Evolutionary conservation across 257 asterid genomes (phyloP).

Genomic region (Avicennia marina): DNA sequence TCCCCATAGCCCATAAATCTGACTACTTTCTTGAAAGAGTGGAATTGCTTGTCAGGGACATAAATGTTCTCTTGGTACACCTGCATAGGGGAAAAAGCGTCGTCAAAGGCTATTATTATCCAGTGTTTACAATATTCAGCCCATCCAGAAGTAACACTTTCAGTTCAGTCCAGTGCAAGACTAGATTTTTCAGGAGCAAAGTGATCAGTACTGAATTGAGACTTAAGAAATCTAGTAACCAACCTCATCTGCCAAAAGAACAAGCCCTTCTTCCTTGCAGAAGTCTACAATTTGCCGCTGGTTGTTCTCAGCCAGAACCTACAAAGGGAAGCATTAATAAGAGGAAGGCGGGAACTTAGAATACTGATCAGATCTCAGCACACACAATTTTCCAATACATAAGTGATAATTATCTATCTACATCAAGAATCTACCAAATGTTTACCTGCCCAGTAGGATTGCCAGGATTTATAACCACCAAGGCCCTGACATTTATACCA

Average conservation of each 20-base stretch:
- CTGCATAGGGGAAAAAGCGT: constrained; percentile 12
- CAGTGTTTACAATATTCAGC: too few species aligned
- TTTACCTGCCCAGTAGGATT: constrained; percentile 98
- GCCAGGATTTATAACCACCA: constrained; percentile 98
- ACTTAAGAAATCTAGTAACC: too few species aligned
- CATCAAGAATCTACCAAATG: too few species aligned
- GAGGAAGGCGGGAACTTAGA: not conserved
- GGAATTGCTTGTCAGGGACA: constrained; percentile 88
- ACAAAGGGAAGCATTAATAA: constrained; percentile 6
- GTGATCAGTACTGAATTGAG: not conserved
- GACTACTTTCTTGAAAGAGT: constrained; percentile 63
- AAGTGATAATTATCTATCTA: too few species aligned
- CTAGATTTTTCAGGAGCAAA: not conserved
- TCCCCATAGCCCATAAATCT: constrained; percentile 13
- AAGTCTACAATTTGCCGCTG: constrained; percentile 80
- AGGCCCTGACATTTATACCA: constrained; percentile 70
- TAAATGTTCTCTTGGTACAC: constrained; percentile 13
- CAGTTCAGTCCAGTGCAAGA: too few species aligned
- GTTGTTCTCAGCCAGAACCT: constrained; percentile 49
- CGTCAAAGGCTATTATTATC: too few species aligned
- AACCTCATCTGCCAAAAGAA: constrained; percentile 98
- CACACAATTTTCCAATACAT: too few species aligned
- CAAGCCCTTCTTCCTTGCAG: constrained; percentile 95
- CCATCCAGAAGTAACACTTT: not conserved
- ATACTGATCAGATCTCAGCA: too few species aligned